A percentile compares a stretch with the other conserved stretches of the same genome.
Conservation (phyloP, 1,284 basidiomycete species). For the Rhodotorula glutinis region DNA sequence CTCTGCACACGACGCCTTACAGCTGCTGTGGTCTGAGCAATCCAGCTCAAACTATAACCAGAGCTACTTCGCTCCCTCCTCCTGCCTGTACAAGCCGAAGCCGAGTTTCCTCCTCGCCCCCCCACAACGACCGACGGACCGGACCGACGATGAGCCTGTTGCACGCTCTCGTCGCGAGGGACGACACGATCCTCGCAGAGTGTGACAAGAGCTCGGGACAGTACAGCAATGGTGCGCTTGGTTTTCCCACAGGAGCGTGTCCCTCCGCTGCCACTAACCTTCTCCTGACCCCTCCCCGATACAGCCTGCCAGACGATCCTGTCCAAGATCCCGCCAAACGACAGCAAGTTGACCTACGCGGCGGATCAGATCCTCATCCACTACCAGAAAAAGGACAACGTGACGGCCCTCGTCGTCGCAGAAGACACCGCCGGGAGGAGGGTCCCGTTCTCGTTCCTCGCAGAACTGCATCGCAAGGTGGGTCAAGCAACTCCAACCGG, state of each 20-base stretch:
- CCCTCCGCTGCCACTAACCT: too few species aligned
- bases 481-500: conserved; percentile 17
- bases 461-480: conserved; percentile 73
- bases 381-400: conserved; percentile 63
- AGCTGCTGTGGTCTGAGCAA: too few species aligned
- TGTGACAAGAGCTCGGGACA: conserved; percentile 67
- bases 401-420: conserved; percentile 87
- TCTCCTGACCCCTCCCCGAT: too few species aligned
- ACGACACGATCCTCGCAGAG: conserved; percentile 74
- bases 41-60: too few species aligned
- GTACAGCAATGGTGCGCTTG: conserved; percentile 69
- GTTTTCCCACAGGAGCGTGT: background rate
- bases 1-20: too few species aligned
- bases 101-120: too few species aligned
- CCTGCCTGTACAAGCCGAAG: too few species aligned
- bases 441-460: conserved; percentile 90
- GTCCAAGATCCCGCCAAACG: conserved; percentile 88
- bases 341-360: conserved; percentile 82
- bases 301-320: conserved; percentile 85
- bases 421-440: conserved; percentile 84
- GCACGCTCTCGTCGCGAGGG: conserved; percentile 81
- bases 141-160: conserved; percentile 54
- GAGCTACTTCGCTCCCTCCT: too few species aligned
- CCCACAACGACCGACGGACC: too few species aligned
- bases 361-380: conserved; percentile 94